Evolutionary conservation across 2,329 filamentous ascomycete genomes (phyloP).

Genomic region (Colletotrichum australisinense): DNA sequence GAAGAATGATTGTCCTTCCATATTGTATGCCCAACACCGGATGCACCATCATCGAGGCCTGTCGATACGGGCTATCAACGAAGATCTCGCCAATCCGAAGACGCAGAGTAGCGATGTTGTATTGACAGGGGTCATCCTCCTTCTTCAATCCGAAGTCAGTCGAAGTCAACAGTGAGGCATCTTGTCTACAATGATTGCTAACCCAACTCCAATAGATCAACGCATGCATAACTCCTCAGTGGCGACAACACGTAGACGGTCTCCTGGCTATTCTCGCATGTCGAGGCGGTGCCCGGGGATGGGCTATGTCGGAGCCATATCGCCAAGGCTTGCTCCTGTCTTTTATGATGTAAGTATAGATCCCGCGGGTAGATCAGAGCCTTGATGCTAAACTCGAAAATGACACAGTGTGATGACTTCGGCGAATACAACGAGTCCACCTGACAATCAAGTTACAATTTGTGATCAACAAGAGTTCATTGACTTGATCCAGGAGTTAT

Average conservation of each 20-base stretch:
- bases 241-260: constrained; percentile 34
- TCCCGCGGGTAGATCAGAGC: not conserved
- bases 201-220: constrained; percentile 15
- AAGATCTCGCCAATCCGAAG: constrained; percentile 30
- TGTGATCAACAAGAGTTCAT: constrained; percentile 41
- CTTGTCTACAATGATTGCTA: not conserved
- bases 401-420: constrained; percentile 44
- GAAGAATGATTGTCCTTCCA: constrained; percentile 18
- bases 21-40: constrained; percentile 20
- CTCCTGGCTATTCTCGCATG: constrained; percentile 27
- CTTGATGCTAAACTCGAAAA: not conserved
- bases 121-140: constrained; percentile 29
- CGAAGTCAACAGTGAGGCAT: not conserved
- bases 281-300: constrained; percentile 21
- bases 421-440: constrained; percentile 50
- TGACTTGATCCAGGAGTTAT: constrained; percentile 40
- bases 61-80: constrained; percentile 32
- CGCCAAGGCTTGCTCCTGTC: constrained; percentile 2
- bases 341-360: constrained; percentile 15
- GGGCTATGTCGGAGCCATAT: not conserved
- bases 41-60: constrained; percentile 33
- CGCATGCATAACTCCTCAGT: constrained; percentile 26
- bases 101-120: constrained; percentile 23
- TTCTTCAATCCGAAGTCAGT: constrained; percentile 30
- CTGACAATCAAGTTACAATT: constrained; percentile 43